A percentile compares a stretch with the other conserved stretches of the same genome.
Conservation (phyloP, 2,329 filamentous ascomycete genomes). For the Dryadomyces sulphureus region DNA sequence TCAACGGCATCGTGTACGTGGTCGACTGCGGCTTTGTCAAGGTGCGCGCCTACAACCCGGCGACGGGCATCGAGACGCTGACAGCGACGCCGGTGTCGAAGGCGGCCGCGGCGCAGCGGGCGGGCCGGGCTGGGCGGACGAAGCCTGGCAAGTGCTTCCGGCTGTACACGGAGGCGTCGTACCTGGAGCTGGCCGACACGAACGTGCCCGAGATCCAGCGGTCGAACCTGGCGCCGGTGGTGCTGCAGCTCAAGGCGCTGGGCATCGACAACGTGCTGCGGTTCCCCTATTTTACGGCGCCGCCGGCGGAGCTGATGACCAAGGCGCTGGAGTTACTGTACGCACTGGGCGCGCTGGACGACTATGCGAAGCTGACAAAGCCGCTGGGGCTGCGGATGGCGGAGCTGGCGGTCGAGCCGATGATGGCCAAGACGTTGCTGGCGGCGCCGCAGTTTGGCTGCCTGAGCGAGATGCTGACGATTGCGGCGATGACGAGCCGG, state of each 20-base stretch:
- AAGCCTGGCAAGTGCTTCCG: conserved; percentile 88
- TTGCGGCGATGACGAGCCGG: conserved; percentile 85
- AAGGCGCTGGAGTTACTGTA: conserved; percentile 81
- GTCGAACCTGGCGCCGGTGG: conserved; percentile 73
- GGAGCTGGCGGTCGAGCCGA: conserved; percentile 81
- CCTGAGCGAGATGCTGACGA: conserved; percentile 72
- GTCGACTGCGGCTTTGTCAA: conserved; percentile 88
- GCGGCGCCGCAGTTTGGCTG: conserved; percentile 62
- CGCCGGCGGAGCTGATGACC: conserved; percentile 70
- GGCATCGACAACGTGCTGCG: conserved; percentile 89
- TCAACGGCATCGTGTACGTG: conserved; percentile 82
- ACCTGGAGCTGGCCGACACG: conserved; percentile 48
- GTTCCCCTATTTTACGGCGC: conserved; percentile 78
- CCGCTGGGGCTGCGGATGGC: conserved; percentile 87
- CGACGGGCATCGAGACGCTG: conserved; percentile 74
- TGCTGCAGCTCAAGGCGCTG: conserved; percentile 85
- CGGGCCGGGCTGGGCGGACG: conserved; percentile 79
- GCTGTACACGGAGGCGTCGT: conserved; percentile 70
- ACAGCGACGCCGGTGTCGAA: conserved; percentile 73
- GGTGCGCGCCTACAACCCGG: conserved; percentile 69
- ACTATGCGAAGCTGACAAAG: conserved; percentile 77
- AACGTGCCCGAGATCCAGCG: conserved; percentile 86
- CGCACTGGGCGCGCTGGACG: conserved; percentile 72
- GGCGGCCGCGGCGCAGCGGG: conserved; percentile 81
- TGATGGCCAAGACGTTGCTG: conserved; percentile 84